These are phyloP conservation scores for Scedosporium apiospermum DNA, from an alignment of 2,329 filamentous ascomycete species.

Conservation along the genomic window DNA sequence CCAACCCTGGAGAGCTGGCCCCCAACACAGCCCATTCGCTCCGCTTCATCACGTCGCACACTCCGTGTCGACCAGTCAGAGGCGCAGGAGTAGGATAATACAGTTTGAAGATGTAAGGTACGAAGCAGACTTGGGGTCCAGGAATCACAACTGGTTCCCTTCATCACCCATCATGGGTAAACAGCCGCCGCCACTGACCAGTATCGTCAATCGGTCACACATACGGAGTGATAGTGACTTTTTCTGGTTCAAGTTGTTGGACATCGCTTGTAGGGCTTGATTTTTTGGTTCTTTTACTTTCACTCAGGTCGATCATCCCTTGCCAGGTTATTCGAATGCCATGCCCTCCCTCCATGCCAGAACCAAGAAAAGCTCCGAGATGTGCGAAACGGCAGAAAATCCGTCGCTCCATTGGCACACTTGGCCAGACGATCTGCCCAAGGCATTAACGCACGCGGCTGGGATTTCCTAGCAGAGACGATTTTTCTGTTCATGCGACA, in stretches of 20 bases:
- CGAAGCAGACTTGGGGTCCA: neutral
- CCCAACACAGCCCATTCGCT: neutral
- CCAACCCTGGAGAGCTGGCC: neutral
- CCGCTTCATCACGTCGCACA: neutral
- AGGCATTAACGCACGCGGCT: conserved; percentile 4
- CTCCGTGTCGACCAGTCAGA: neutral
- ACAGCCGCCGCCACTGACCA: neutral
- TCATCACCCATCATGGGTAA: neutral
- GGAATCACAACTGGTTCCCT: neutral
- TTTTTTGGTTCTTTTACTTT: neutral
- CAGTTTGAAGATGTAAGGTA: neutral
- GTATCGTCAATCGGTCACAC: neutral
- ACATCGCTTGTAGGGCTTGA: neutral
- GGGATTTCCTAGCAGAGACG: neutral
- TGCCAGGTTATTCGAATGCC: neutral
- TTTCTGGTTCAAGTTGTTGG: neutral
- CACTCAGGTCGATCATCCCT: neutral
- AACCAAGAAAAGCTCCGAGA: conserved; percentile 5
- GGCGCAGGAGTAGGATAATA: neutral
- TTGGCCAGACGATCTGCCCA: neutral
- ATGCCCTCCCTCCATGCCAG: neutral
- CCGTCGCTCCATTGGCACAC: neutral
- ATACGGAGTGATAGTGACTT: neutral
- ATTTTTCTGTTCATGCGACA: neutral
- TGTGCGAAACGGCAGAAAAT: conserved; percentile 7